These are phyloP conservation scores for Diaporthe sp. DNA, from an alignment of 2,329 filamentous ascomycete species.

Conservation along the genomic window DNA sequence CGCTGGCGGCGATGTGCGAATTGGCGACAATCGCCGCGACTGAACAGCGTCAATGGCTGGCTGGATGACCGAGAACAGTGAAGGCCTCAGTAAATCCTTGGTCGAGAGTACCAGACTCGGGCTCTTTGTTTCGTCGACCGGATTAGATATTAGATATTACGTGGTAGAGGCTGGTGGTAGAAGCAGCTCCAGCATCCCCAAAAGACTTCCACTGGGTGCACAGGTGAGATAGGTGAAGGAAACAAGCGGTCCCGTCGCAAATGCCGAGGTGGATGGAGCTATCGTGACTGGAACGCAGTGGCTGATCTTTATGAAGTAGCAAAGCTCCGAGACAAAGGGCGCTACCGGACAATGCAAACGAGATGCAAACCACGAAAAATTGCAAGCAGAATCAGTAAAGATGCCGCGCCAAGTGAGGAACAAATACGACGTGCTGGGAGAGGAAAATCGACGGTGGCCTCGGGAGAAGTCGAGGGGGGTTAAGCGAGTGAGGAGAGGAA, in stretches of 20 bases:
- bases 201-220: not conserved
- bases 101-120: slow-evolving; percentile 46
- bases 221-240: not conserved
- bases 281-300: slow-evolving; percentile 39
- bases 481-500: not conserved
- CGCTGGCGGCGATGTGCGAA: not conserved
- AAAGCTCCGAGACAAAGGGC: slow-evolving; percentile 36
- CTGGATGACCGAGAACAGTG: slow-evolving; percentile 29
- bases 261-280: slow-evolving; percentile 24
- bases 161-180: slow-evolving; percentile 43
- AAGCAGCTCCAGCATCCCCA: slow-evolving; percentile 25
- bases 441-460: slow-evolving; percentile 8
- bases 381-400: slow-evolving; percentile 28
- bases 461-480: not conserved
- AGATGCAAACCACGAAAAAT: slow-evolving; percentile 33
- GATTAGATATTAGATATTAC: slow-evolving; percentile 50
- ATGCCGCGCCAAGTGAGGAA: slow-evolving; percentile 25
- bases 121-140: slow-evolving; percentile 30
- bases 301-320: slow-evolving; percentile 25
- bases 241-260: slow-evolving; percentile 12
- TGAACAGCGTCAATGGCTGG: slow-evolving; percentile 38
- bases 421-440: slow-evolving; percentile 17
- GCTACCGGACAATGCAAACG: slow-evolving; percentile 34
- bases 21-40: not conserved
- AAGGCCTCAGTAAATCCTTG: slow-evolving; percentile 34